Conservation (phyloP, 106 monocot genomes). For the Cymbidium sinense region DNA sequence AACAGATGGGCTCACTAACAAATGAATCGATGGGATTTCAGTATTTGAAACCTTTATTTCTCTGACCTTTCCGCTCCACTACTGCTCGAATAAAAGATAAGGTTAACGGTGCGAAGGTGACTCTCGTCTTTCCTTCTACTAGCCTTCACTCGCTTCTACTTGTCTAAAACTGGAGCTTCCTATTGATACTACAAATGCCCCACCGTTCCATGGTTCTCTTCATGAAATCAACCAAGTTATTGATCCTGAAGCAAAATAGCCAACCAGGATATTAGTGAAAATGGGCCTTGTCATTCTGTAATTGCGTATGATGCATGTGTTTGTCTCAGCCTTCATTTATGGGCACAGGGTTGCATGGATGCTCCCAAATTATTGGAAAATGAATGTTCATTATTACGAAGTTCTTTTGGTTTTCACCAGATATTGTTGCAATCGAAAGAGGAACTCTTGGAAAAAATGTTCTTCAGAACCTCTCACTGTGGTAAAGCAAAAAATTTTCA, state of each 20-base stretch:
- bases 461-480: constrained; percentile 49
- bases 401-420: constrained; percentile 75
- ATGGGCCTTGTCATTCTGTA: constrained; percentile 85
- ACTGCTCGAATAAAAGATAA: too few relatives aligned
- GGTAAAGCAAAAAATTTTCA: constrained; percentile 64
- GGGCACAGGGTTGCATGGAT: constrained; percentile 97
- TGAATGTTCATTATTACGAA: constrained; percentile 76
- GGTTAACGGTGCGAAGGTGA: too few relatives aligned
- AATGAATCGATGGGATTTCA: too few relatives aligned
- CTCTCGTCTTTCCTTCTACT: too few relatives aligned
- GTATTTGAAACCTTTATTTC: too few relatives aligned
- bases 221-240: constrained; percentile 30
- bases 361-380: constrained; percentile 89
- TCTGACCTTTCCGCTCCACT: too few relatives aligned
- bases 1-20: too few relatives aligned
- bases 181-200: constrained; percentile 75
- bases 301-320: constrained; percentile 98
- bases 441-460: constrained; percentile 57
- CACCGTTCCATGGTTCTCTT: constrained; percentile 55
- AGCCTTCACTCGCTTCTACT: too few relatives aligned
- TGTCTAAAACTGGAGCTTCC: too few relatives aligned
- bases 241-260: constrained; percentile 22
- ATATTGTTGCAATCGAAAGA: constrained; percentile 87
- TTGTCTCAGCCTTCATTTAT: constrained; percentile 84
- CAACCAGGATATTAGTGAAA: constrained; percentile 38